These are phyloP conservation scores for Prunus dulcis DNA, from an alignment of 306 rosid genomes.

Conservation along the genomic window DNA sequence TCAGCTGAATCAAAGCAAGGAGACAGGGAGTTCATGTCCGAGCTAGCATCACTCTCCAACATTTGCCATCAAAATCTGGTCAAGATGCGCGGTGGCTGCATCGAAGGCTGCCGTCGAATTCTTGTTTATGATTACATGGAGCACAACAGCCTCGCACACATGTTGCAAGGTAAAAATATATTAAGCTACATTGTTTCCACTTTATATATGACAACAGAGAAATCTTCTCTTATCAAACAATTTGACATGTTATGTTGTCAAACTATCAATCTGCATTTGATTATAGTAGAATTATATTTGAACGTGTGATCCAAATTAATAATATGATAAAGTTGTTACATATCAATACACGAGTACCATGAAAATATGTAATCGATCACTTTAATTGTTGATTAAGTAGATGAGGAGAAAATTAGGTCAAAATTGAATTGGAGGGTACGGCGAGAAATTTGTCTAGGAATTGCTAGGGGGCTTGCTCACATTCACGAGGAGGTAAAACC, in stretches of 20 bases:
- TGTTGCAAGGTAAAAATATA: conserved; percentile 16
- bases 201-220: not conserved
- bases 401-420: conserved; percentile 11
- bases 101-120: conserved; percentile 23
- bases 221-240: too few relatives aligned
- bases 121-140: conserved; percentile 31
- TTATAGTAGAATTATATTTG: too few relatives aligned
- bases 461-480: conserved; percentile 26
- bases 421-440: conserved; percentile 21
- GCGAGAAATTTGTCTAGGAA: conserved; percentile 26
- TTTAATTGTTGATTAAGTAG: not conserved
- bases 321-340: too few relatives aligned
- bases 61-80: conserved; percentile 26
- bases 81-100: conserved; percentile 25
- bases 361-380: not conserved
- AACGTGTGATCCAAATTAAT: too few relatives aligned
- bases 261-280: too few relatives aligned
- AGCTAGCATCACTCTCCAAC: conserved; percentile 29
- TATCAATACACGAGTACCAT: too few relatives aligned
- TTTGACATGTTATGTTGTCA: too few relatives aligned
- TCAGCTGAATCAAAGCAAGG: conserved; percentile 33
- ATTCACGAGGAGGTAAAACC: conserved; percentile 35
- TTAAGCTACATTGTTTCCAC: not conserved
- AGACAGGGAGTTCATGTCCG: conserved; percentile 35
- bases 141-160: conserved; percentile 25